Conservation (phyloP, 192 early-diverging fungal species). For the Coemansia sp. region DNA sequence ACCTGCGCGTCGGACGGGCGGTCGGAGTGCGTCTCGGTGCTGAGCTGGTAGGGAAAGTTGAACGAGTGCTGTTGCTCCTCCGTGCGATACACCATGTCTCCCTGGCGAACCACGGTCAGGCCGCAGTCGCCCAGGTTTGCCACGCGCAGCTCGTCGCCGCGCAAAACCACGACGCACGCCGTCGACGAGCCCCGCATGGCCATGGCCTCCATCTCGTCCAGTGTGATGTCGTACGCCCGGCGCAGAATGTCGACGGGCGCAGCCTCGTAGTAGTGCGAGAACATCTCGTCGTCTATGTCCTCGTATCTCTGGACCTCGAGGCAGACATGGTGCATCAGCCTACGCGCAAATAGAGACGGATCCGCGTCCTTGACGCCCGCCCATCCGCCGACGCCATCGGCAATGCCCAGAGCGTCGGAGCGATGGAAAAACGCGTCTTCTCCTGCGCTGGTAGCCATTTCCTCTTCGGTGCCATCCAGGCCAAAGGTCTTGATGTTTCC, state of each 20-base stretch:
- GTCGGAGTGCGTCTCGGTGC: slow-evolving; percentile 77
- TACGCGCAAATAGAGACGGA: slow-evolving; percentile 85
- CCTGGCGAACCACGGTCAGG: slow-evolving; percentile 79
- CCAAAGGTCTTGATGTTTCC: background rate
- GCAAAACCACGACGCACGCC: slow-evolving; percentile 79
- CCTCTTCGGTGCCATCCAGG: slow-evolving; percentile 28
- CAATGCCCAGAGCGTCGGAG: slow-evolving; percentile 84
- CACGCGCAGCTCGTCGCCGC: slow-evolving; percentile 89
- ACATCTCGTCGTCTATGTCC: slow-evolving; percentile 72
- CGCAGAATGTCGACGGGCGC: slow-evolving; percentile 82
- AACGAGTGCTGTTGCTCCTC: slow-evolving; percentile 99
- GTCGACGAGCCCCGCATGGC: slow-evolving; percentile 90
- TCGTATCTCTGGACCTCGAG: slow-evolving; percentile 82
- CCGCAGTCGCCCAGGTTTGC: slow-evolving; percentile 96
- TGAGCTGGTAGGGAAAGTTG: slow-evolving; percentile 96
- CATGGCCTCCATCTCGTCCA: slow-evolving; percentile 63
- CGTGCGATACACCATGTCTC: slow-evolving; percentile 85
- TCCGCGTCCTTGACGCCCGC: slow-evolving; percentile 73
- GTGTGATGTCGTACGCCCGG: slow-evolving; percentile 70
- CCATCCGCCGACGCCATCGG: slow-evolving; percentile 98
- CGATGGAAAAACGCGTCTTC: slow-evolving; percentile 94
- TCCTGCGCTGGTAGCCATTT: slow-evolving; percentile 72
- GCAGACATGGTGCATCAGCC: slow-evolving; percentile 91
- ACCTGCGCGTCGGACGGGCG: slow-evolving; percentile 77
- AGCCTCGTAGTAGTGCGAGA: slow-evolving; percentile 73